These are phyloP conservation scores for Spiromastix sp. DNA, from an alignment of 2,329 filamentous ascomycete species.

Conservation along the genomic window DNA sequence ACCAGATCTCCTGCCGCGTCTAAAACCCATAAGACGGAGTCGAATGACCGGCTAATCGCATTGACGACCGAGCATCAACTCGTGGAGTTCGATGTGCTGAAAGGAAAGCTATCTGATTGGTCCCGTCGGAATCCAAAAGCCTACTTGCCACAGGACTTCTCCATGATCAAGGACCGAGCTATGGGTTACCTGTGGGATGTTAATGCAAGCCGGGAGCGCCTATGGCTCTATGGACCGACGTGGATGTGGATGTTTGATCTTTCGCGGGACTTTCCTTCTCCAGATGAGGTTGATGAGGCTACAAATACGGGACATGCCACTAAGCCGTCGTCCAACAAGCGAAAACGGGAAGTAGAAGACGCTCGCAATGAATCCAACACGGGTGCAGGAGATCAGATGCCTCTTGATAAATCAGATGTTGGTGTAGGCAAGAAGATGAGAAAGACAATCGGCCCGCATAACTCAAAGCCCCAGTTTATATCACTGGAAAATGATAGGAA, in stretches of 20 bases:
- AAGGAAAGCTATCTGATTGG: slow-evolving; percentile 73
- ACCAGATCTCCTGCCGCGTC: slow-evolving; percentile 14
- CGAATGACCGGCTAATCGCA: slow-evolving; percentile 47
- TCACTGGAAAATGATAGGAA: slow-evolving; percentile 21
- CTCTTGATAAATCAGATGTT: slow-evolving; percentile 32
- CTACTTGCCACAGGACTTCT: slow-evolving; percentile 63
- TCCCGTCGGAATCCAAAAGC: slow-evolving; percentile 70
- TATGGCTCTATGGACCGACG: slow-evolving; percentile 79
- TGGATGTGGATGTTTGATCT: slow-evolving; percentile 93
- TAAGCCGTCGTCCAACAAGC: slow-evolving; percentile 22
- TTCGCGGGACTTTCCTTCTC: slow-evolving; percentile 51
- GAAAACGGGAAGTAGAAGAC: slow-evolving; percentile 32
- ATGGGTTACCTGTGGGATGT: slow-evolving; percentile 82
- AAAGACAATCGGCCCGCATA: slow-evolving; percentile 34
- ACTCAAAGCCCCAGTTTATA: slow-evolving; percentile 24
- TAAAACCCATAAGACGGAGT: slow-evolving; percentile 35
- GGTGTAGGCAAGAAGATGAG: slow-evolving; percentile 39
- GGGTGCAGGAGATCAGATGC: slow-evolving; percentile 47
- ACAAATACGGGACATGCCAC: slow-evolving; percentile 16
- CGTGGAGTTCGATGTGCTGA: slow-evolving; percentile 67
- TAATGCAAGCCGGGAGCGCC: slow-evolving; percentile 43
- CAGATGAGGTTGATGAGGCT: slow-evolving; percentile 19
- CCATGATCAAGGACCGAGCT: slow-evolving; percentile 63
- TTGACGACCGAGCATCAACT: slow-evolving; percentile 58
- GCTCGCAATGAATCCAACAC: slow-evolving; percentile 37